Evolutionary conservation across 2,329 filamentous ascomycete species (phyloP), one percentile per base, ranked within the genome.

Genomic region (Zelopaecilomyces penicillatus): DNA sequence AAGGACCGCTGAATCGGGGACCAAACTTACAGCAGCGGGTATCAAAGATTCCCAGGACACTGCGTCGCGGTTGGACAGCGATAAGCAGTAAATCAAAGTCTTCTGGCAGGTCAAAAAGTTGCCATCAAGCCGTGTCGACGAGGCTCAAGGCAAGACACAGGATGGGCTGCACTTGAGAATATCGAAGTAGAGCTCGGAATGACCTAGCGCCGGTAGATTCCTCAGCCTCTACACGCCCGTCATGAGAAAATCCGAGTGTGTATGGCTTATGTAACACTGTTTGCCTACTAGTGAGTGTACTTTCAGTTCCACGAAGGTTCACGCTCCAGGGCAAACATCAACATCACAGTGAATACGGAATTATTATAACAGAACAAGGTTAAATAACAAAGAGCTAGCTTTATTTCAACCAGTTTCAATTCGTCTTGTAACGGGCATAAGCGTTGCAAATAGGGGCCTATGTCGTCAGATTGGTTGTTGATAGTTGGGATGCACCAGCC

Each of bases 161-260:
- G 45, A 47, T 42, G 41, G 30, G 45, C 43, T 48, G 46, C 31
- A 19, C 19, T 47, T 44, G 41, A 37, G 45, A 47, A 45, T 47
- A 19, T 47, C 45, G 36, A 37, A 43, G 19, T 19, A 19, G 45
- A 52, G 51, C 52, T 52, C 45, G 43, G 42, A 55, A 54, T 51
- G 46, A 49, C 44, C 42, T 57, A 57, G 54, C 51, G 52, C 44
- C 52, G 47, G 46, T 47, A 53, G 46, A 50, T 45, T 51, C 52
- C 49, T 45, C 49, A 47, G 41, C 50, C 48, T 44, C 39, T 37
- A 33, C 39, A 36, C 41, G 42, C 44, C 40, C 37, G 45, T 40
- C 35, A 43, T 34, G 42, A 51, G 48, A 49, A 48, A 47, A 48
- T 48, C 48, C 19, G 36, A 26, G 34, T 49, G 44, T 51, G 50